Base-by-base conservation (phyloP, 73 alveolate genomes). In the Paramecium biaurelia region DNA sequence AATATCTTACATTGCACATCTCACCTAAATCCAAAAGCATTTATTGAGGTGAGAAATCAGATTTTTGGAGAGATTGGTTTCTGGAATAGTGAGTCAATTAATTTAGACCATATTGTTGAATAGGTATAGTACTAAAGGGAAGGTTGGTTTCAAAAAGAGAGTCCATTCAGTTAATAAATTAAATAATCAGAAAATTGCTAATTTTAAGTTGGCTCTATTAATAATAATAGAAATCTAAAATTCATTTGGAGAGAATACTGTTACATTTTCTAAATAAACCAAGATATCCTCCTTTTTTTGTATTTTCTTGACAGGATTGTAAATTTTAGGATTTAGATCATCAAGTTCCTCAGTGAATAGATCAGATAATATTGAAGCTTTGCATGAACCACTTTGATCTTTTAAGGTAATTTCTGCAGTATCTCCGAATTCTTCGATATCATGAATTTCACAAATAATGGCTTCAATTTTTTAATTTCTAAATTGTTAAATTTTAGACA, bases 1-100 rank as follows among this genome's bases (percentile, higher is more conserved):
- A 32, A 63, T 59, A 86, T 63, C 85, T 86, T 4, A 86, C 72
- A 59, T 86, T 86, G 32, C 86, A 41, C 93, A 86, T 86, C 45
- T 86, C 93, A 28, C 67, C 63, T 18, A 86, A 57, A 63, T 86
- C 93, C 4, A 86, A 63, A 24, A 41, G 53, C 41, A 86, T 86
- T 20, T 86, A 53, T 37, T 86, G 41, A 34, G 26, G 18, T 74
- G 58, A 30, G 20, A 74, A 74, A 74, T 74, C 87, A 14, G 87
- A 28, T 32, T 74, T 35, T 32, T 74, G 34, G 9, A 74, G 34
- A 30, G 87, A 35, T 74, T 74, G 20, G 68, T 74, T 74, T 74
- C 87, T 74, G 14, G 67, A 32, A 14, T 74, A 74, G 87, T 74
- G 87, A 18, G 34, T 53, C 23, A 53, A 53, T 53, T 53, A 23